Evolutionary conservation across 2,329 filamentous ascomycete species (phyloP), one percentile per base, ranked within the genome.

Genomic region (Bipolaris bicolor): DNA sequence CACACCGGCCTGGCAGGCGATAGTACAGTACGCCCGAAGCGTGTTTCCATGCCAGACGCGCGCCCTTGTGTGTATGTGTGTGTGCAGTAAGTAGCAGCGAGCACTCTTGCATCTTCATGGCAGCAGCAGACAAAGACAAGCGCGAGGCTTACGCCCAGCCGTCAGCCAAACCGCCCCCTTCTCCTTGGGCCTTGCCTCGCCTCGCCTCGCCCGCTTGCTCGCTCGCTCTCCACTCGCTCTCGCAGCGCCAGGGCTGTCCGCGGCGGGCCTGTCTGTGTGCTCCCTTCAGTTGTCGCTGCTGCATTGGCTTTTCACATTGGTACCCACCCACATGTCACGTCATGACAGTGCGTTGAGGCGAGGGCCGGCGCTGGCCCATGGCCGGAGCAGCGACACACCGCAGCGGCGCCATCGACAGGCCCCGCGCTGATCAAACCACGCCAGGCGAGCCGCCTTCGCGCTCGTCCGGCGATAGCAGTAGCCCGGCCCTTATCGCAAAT

Each of bases 361-460:
- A 52, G 36, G 52, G n/a, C 55, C 31, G 31, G 15, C 52, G 34
- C 43, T 46, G 43, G 43, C 20, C 44, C 44, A 46, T 41, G 62
- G 67, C 68, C 65, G 24, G 43, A 43, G 16, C 40, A 43, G 20
- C 66, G 64, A 69, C 62, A 67, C 58, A 52, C 52, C 57, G 61
- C 60, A 55, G 58, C 40, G 7, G 29, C 54, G 48, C 44, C 43
- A 37, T 31, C 51, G 11, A 34, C 47, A 55, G 51, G 58, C 54
- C 59, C 64, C 61, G 62, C 57, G 69, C 51, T 69, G 69, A 71
- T 74, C 70, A 72, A 70, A 66, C 66, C 60, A 60, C 66, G 60
- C 58, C 62, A 59, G 63, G 59, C 54, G 58, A 61, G 58, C 63
- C 59, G 58, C 55, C 40, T 55, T 31, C 29, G 29, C 29, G 36